Evolutionary conservation across 192 early-diverging fungal species (phyloP), one percentile per base, ranked within the genome.

Genomic region (Martensiomyces pterosporus): DNA sequence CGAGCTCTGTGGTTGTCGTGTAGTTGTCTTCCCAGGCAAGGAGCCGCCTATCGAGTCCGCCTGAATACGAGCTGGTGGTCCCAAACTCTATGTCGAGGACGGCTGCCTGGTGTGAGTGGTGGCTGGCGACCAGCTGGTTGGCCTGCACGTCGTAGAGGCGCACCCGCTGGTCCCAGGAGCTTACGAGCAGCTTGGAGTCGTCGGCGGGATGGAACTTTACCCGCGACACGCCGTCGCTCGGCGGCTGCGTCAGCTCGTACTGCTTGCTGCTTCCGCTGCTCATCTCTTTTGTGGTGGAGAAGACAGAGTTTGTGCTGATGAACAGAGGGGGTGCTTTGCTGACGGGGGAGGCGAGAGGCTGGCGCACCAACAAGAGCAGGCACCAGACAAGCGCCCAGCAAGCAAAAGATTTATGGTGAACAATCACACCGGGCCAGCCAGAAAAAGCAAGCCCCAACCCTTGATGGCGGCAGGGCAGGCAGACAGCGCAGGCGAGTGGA

Each of bases 141-240:
- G 52, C 59, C 13, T 68, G 53, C 2, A 83, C 84, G 55, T 98
- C 87, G 52, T 98, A 95, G 2, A 97, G 71, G 1, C 87, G 78
- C 13, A 95, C 80, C 18, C 62, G 83, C 85, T 84, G 83, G 60
- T 99, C 94, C 96, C 96, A 99, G 32, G 88, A 91, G 14, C 87
- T 82, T 14, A 81, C 88, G 24, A 92, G 77, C 16, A 99, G 76
- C 12, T 82, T 61, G 16, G 60, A 59, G 16, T 82, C 75, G 27
- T 86, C 80, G 8, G 65, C 64, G n/a, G 83, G 82, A 51, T 79
- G 71, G 57, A 95, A 98, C 1, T 49, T 62, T 1, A 98, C 55
- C 9, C 67, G 55, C 3, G 90, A 87, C 50, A 98, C 91, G 12
- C 85, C 92, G 69, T 96, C 94, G 13, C 60, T 68, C 23, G 94